Percentiles rank a stretch among this genome's conserved stretches.
Evolutionary conservation across 345 rosid genomes (phyloP).

Genomic region (Eutrema japonicum): DNA sequence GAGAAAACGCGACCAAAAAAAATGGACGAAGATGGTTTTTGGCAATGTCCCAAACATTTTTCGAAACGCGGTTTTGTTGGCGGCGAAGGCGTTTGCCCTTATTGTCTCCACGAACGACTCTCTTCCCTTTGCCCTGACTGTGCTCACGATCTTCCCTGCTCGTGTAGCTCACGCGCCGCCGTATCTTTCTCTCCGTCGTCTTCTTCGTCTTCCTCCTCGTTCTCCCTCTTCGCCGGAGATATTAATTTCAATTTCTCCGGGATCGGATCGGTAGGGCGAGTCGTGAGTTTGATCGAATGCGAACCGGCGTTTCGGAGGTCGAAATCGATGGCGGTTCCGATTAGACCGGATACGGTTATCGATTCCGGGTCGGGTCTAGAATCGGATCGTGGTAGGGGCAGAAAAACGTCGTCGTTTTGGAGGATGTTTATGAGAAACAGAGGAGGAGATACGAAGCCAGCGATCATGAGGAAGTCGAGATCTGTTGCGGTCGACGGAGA

Average conservation of each 20-base stretch:
- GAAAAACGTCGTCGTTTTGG: constrained; percentile 60
- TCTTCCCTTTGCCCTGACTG: constrained; percentile 83
- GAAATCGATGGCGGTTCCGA: constrained; percentile 76
- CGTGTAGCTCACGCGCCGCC: constrained; percentile 56
- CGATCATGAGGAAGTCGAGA: constrained; percentile 86
- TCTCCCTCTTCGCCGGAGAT: constrained; percentile 49
- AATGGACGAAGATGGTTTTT: constrained; percentile 69
- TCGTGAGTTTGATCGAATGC: constrained; percentile 61
- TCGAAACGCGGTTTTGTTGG: constrained; percentile 47
- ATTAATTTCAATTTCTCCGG: constrained; percentile 19
- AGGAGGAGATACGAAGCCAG: constrained; percentile 48
- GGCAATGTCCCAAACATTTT: constrained; percentile 78
- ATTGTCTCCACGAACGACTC: constrained; percentile 81
- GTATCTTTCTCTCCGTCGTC: constrained; percentile 54
- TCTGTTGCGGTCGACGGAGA: constrained; percentile 64
- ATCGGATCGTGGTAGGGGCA: constrained; percentile 17
- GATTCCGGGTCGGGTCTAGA: constrained; percentile 24
- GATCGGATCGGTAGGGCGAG: constrained; percentile 56
- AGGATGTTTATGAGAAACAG: constrained; percentile 49
- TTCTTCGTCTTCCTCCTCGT: constrained; percentile 53
- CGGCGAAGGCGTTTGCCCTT: constrained; percentile 83
- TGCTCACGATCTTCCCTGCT: constrained; percentile 72
- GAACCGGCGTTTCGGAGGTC: constrained; percentile 85
- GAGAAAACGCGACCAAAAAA: constrained; percentile 11
- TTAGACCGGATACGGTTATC: constrained; percentile 45